A percentile compares a stretch with the other conserved stretches of the same genome.
Conservation (phyloP, 495 filamentous ascomycete species). For the Stereocaulon alpinum region DNA sequence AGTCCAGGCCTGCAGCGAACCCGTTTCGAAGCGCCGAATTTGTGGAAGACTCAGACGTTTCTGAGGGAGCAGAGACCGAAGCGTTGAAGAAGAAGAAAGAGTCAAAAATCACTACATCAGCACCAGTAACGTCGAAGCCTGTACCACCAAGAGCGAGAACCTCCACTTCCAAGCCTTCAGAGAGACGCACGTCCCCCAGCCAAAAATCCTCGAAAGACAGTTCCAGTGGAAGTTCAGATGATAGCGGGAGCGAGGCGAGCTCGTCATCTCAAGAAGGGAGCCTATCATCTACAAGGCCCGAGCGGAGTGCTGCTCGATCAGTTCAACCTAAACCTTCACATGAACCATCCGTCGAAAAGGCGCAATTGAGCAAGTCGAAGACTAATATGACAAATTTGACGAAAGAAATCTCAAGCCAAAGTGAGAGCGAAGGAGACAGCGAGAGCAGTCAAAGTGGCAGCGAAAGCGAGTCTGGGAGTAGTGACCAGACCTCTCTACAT, state of each 20-base stretch:
- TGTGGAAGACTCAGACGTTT: slow-evolving; percentile 7
- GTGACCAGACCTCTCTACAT: slow-evolving; percentile 5
- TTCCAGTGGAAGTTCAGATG: neutral
- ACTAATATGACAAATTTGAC: neutral
- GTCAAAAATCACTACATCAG: neutral
- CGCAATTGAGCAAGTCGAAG: neutral
- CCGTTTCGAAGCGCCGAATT: slow-evolving; percentile 7
- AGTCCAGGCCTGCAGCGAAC: neutral
- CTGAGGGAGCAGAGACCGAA: neutral
- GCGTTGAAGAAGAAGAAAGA: neutral
- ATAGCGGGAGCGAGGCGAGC: neutral
- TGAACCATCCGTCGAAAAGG: neutral
- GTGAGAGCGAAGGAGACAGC: neutral
- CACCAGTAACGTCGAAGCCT: neutral
- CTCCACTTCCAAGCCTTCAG: neutral
- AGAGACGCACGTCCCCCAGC: slow-evolving; percentile 1
- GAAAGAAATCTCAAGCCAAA: neutral
- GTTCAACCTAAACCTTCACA: neutral
- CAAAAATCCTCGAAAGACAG: neutral
- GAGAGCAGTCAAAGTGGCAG: slow-evolving; percentile 1
- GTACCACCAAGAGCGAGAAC: neutral
- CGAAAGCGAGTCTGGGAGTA: slow-evolving; percentile 6
- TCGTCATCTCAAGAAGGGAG: neutral
- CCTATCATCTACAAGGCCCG: neutral
- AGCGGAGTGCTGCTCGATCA: neutral